Percentiles rank a stretch among this genome's conserved stretches.
These are phyloP conservation scores for Ajuga reptans DNA, from an alignment of 305 asterid genomes.

Conservation along the genomic window DNA sequence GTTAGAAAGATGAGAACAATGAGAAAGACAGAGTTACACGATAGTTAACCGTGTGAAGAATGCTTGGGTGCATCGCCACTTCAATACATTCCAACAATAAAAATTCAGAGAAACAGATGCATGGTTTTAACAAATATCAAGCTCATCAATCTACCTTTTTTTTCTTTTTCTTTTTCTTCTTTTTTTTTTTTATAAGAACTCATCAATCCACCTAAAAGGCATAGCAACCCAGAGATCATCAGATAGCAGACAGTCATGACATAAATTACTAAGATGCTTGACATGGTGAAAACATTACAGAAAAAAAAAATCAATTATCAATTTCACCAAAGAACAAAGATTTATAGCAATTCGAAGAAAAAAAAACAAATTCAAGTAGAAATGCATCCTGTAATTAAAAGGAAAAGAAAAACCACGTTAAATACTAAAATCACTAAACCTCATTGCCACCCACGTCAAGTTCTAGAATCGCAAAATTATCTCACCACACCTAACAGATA, in stretches of 20 bases:
- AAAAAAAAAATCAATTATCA: neutral
- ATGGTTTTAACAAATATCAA: neutral
- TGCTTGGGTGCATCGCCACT: neutral
- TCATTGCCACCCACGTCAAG: neutral
- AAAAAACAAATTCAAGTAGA: conserved; percentile 5
- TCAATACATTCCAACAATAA: neutral
- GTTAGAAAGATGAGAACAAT: neutral
- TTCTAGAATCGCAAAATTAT: too few species aligned
- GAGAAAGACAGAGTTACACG: neutral
- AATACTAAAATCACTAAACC: neutral
- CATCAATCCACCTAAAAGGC: neutral
- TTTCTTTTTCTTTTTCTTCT: too few species aligned
- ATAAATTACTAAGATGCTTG: neutral
- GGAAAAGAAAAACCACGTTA: neutral
- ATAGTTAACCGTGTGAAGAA: neutral
- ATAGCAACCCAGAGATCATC: neutral
- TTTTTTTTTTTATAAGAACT: too few species aligned
- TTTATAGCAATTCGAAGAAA: neutral
- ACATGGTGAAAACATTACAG: neutral
- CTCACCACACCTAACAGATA: conserved; percentile 1
- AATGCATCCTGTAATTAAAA: neutral
- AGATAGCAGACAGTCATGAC: neutral
- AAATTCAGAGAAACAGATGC: neutral
- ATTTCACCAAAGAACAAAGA: neutral
- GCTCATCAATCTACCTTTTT: neutral